These are phyloP conservation scores for Podaxis mareebaensis DNA, from an alignment of 768 basidiomycete species.

Conservation along the genomic window DNA sequence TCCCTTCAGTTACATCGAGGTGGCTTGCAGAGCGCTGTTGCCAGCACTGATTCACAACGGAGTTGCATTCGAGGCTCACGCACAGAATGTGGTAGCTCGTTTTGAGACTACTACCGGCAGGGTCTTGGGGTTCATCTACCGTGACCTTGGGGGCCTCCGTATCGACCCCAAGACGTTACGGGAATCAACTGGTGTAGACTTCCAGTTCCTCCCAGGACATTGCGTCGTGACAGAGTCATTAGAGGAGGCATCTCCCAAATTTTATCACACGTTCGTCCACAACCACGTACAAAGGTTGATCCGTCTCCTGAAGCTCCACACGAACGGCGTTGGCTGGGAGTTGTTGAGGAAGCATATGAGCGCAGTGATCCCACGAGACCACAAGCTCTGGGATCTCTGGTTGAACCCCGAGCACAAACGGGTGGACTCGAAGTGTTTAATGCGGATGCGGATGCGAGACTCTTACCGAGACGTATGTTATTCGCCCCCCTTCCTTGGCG, in stretches of 20 bases:
- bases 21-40: slow-evolving; percentile 52
- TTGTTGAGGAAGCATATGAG: slow-evolving; percentile 47
- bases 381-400: slow-evolving; percentile 50
- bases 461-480: slow-evolving; percentile 54
- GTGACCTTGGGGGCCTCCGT: slow-evolving; percentile 59
- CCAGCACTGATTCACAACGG: slow-evolving; percentile 55
- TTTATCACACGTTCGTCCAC: slow-evolving; percentile 62
- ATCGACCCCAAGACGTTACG: slow-evolving; percentile 51
- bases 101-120: slow-evolving; percentile 42
- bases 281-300: slow-evolving; percentile 61
- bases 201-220: slow-evolving; percentile 54
- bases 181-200: slow-evolving; percentile 48
- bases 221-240: slow-evolving; percentile 48
- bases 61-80: slow-evolving; percentile 63
- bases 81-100: slow-evolving; percentile 55
- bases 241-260: slow-evolving; percentile 54
- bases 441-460: slow-evolving; percentile 59
- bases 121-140: slow-evolving; percentile 51
- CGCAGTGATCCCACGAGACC: slow-evolving; percentile 42
- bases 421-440: slow-evolving; percentile 55
- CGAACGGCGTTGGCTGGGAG: slow-evolving; percentile 52
- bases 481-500: background rate
- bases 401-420: slow-evolving; percentile 37
- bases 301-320: slow-evolving; percentile 51
- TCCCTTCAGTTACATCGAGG: slow-evolving; percentile 43